These are phyloP conservation scores for Salix arbutifolia DNA, from an alignment of 345 rosid species.

Conservation along the genomic window DNA sequence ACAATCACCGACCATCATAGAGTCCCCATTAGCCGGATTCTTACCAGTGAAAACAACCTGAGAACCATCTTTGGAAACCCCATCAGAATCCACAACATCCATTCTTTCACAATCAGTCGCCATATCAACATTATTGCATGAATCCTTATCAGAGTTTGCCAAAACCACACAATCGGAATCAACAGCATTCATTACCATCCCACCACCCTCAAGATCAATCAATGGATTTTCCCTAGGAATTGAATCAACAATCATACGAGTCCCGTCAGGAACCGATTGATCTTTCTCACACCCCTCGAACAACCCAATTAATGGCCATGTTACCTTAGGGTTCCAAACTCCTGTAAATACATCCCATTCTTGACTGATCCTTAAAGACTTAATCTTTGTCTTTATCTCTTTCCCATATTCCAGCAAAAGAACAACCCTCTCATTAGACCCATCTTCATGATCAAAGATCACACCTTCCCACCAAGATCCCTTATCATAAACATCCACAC, in stretches of 20 bases:
- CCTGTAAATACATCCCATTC: constrained; percentile 1
- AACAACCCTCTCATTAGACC: constrained; percentile 6
- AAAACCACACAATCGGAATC: no score
- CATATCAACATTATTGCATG: no score
- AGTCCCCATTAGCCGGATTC: neutral
- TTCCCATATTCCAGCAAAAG: constrained; percentile 9
- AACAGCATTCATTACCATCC: no score
- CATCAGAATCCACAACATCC: no score
- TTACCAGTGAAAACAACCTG: neutral
- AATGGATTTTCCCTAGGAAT: no score
- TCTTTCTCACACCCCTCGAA: neutral
- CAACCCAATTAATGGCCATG: constrained; percentile 5
- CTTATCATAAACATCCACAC: constrained; percentile 2
- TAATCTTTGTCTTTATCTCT: neutral
- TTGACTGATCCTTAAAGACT: constrained; percentile 5
- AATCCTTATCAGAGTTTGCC: no score
- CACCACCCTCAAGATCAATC: no score
- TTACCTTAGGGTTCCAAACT: constrained; percentile 5
- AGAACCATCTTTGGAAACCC: no score
- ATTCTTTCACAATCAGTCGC: no score
- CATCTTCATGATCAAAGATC: constrained; percentile 3
- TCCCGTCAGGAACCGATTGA: neutral
- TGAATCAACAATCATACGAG: no score
- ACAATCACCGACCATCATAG: neutral
- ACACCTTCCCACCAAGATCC: constrained; percentile 13